Conservation (phyloP, 768 basidiomycete species). For the Calocybe cyanea region DNA sequence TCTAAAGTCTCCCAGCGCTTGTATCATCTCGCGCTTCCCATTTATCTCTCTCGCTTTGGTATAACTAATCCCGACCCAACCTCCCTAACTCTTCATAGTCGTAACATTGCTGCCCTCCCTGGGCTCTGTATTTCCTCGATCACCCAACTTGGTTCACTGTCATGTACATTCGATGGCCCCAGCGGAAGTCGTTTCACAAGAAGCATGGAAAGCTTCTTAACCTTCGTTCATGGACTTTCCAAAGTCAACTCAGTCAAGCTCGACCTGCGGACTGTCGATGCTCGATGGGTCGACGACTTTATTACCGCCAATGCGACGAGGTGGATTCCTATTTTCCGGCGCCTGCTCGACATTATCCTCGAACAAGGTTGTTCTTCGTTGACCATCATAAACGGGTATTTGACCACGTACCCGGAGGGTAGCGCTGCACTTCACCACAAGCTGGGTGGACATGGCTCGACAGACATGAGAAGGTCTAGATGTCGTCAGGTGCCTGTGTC, state of each 20-base stretch:
- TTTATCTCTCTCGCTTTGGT: slow-evolving; percentile 18
- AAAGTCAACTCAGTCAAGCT: slow-evolving; percentile 13
- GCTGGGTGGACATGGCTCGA: neutral
- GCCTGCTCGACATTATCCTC: slow-evolving; percentile 14
- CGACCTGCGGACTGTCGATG: slow-evolving; percentile 18
- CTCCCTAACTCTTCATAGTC: slow-evolving; percentile 13
- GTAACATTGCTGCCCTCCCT: slow-evolving; percentile 12
- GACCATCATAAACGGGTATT: slow-evolving; percentile 18
- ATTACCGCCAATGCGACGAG: slow-evolving; percentile 10
- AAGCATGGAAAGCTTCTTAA: slow-evolving; percentile 13
- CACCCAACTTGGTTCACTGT: slow-evolving; percentile 17
- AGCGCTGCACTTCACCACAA: neutral
- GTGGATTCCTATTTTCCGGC: slow-evolving; percentile 16
- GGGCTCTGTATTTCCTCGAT: slow-evolving; percentile 17
- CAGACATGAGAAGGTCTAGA: no score
- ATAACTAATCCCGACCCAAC: slow-evolving; percentile 11
- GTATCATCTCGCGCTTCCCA: slow-evolving; percentile 17
- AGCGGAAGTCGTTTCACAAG: slow-evolving; percentile 12
- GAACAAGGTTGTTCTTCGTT: slow-evolving; percentile 14
- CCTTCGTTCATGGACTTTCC: slow-evolving; percentile 14
- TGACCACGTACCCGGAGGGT: slow-evolving; percentile 7
- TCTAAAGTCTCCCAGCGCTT: slow-evolving; percentile 17
- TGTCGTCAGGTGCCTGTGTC: neutral
- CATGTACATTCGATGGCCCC: slow-evolving; percentile 17
- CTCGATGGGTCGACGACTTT: slow-evolving; percentile 19